Evolutionary conservation across 805 yeast genomes (phyloP).

Genomic region (Hanseniaspora lachancei): DNA sequence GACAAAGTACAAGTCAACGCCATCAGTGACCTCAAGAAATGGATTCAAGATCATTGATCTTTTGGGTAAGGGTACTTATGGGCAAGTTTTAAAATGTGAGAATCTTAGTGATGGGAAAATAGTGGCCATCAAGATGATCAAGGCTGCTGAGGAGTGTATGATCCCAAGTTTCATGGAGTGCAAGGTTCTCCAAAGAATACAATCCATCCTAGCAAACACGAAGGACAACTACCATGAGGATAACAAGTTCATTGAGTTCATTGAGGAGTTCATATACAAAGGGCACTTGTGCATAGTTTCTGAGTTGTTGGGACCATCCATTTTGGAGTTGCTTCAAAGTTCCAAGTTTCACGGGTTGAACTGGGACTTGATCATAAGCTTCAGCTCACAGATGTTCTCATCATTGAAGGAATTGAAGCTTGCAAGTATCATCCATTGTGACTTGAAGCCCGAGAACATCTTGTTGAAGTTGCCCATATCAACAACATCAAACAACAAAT

Average conservation of each 20-base stretch:
- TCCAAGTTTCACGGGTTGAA: constrained; percentile 86
- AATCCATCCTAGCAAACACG: constrained; percentile 32
- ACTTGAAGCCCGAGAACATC: constrained; percentile 91
- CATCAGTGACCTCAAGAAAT: constrained; percentile 32
- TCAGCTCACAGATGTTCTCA: constrained; percentile 70
- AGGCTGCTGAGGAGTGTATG: constrained; percentile 78
- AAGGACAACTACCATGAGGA: constrained; percentile 47
- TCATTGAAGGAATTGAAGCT: constrained; percentile 69
- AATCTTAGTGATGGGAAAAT: constrained; percentile 64
- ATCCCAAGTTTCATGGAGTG: constrained; percentile 90
- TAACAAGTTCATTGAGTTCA: constrained; percentile 61
- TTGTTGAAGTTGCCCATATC: constrained; percentile 54
- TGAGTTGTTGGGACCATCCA: constrained; percentile 73
- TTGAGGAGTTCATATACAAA: constrained; percentile 83
- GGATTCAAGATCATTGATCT: constrained; percentile 73
- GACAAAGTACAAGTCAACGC: constrained; percentile 7
- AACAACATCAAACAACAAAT: constrained; percentile 35
- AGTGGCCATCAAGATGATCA: constrained; percentile 88
- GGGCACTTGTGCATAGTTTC: constrained; percentile 88
- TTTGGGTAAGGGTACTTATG: constrained; percentile 94
- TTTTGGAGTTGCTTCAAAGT: constrained; percentile 82
- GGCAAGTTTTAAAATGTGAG: constrained; percentile 87
- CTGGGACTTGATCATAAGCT: constrained; percentile 61
- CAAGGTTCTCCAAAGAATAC: constrained; percentile 66
- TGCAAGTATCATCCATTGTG: constrained; percentile 84